Evolutionary conservation across 2,329 filamentous ascomycete species (phyloP).

Genomic region (Verticillium nonalfalfae): DNA sequence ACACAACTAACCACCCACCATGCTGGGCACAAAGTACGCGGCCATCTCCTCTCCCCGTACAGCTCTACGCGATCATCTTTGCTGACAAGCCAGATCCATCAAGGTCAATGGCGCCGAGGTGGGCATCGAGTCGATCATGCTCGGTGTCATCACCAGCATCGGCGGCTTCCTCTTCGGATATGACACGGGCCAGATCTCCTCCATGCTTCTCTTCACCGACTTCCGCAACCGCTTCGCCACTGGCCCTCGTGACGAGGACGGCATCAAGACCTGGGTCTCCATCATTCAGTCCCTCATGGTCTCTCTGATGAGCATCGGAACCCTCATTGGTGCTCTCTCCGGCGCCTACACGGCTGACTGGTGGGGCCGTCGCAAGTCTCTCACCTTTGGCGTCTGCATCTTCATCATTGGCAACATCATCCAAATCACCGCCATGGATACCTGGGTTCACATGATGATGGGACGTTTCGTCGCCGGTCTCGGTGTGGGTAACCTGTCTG

Average conservation of each 20-base stretch:
- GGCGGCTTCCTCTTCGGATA: constrained; percentile 60
- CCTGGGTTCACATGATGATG: constrained; percentile 61
- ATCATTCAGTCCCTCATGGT: constrained; percentile 46
- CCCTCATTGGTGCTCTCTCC: constrained; percentile 45
- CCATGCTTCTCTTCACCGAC: constrained; percentile 42
- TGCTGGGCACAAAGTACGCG: not conserved
- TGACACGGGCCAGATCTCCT: constrained; percentile 55
- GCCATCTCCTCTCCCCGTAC: not conserved
- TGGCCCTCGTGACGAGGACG: constrained; percentile 22
- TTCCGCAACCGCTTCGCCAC: constrained; percentile 52
- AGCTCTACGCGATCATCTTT: not conserved
- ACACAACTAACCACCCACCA: not conserved
- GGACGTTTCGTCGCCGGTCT: constrained; percentile 62
- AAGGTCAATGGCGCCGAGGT: constrained; percentile 35
- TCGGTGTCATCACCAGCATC: constrained; percentile 48
- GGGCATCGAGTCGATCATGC: constrained; percentile 29
- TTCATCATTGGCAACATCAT: constrained; percentile 61
- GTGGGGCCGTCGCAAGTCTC: constrained; percentile 49
- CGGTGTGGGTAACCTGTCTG: constrained; percentile 60
- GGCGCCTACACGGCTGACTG: constrained; percentile 50
- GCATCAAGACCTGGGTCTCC: constrained; percentile 29
- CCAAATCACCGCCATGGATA: constrained; percentile 51
- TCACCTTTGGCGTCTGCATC: constrained; percentile 45
- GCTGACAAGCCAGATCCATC: constrained; percentile 24
- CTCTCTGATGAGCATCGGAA: constrained; percentile 50